These are phyloP conservation scores for Pyricularia pennisetigena DNA, from an alignment of 2,329 filamentous ascomycete genomes.

Conservation along the genomic window DNA sequence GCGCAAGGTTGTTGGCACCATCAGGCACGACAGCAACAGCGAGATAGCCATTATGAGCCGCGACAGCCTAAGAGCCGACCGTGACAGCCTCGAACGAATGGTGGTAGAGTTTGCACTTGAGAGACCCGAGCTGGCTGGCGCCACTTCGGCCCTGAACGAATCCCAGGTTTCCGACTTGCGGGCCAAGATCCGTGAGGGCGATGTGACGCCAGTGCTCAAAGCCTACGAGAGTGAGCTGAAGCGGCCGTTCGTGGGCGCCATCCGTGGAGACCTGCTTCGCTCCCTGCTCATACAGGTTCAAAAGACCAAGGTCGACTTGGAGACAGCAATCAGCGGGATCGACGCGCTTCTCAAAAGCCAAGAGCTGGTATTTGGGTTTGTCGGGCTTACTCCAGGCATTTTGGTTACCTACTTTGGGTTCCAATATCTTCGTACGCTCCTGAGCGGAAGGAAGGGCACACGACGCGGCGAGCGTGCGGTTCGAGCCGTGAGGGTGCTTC, in stretches of 20 bases:
- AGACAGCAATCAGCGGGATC: constrained; percentile 92
- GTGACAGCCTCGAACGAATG: constrained; percentile 91
- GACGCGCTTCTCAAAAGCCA: constrained; percentile 92
- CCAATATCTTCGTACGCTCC: constrained; percentile 59
- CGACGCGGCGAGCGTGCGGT: constrained; percentile 55
- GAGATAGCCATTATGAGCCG: constrained; percentile 97
- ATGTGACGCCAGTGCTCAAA: constrained; percentile 81
- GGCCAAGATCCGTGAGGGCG: constrained; percentile 76
- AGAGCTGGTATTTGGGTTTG: constrained; percentile 95
- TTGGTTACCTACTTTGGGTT: constrained; percentile 69
- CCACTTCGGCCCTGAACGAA: constrained; percentile 46
- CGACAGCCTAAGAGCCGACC: constrained; percentile 80
- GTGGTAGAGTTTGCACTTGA: constrained; percentile 91
- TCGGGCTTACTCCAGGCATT: constrained; percentile 88
- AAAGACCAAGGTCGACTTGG: constrained; percentile 97
- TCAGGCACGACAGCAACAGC: constrained; percentile 83
- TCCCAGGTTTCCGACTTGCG: constrained; percentile 65
- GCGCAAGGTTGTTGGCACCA: constrained; percentile 77
- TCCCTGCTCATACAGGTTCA: constrained; percentile 93
- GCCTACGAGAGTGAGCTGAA: constrained; percentile 87
- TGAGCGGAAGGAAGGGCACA: constrained; percentile 62
- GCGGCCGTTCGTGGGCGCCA: constrained; percentile 69
- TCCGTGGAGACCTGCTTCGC: constrained; percentile 79
- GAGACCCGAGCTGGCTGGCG: constrained; percentile 52
- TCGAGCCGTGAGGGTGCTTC: constrained; percentile 65